Base-by-base conservation (phyloP, 441 rosid genomes). In the Erysimum cheiri region DNA sequence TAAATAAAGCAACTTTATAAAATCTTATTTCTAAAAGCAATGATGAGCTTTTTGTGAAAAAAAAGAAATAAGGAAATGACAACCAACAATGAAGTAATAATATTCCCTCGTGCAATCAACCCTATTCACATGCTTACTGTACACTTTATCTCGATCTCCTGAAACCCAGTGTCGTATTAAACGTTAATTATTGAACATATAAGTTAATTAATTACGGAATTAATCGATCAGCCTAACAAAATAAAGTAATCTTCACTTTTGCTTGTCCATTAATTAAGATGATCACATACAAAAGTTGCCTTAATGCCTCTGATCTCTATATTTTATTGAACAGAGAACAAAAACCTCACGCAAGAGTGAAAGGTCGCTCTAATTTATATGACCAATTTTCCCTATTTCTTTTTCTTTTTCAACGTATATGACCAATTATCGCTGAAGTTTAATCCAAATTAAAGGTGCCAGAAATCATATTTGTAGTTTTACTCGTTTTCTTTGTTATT, bases 41-140 rank as follows among this genome's bases (percentile, higher is more conserved):
- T 63, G 50, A 58, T 64, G 62, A 54, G 60, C 37, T 52, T 33
- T 65, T 58, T 66, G 39, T 14, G 19, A 39, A 75, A 69, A 57
- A 3, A 11, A 57, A n/a, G 24, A 44, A 68, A 40, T 22, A 41
- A 47, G n/a, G 32, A 75, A 75, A 64, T 70, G 75, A 70, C 79
- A 76, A 44, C 79, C 44, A 76, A 65, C 70, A 70, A 76, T 76
- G 79, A 50, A 70, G 75, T 70, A 76, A 76, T 70, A 59, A 76
- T 76, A 70, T 67, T 22, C 79, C 76, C 76, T 70, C 76, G 72
- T 76, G 79, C 79, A 65, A 70, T 65, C 76, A 65, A 70, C 64
- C 69, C 7, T 52, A 70, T 49, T 76, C 79, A 76, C 79, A 76
- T 76, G 79, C 72, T 40, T 58, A 65, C 75, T 76, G 79, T 59